Evolutionary conservation across 768 basidiomycete genomes (phyloP), one percentile per base, ranked within the genome.

Genomic region (Chalciporus pseudorubinellus): DNA sequence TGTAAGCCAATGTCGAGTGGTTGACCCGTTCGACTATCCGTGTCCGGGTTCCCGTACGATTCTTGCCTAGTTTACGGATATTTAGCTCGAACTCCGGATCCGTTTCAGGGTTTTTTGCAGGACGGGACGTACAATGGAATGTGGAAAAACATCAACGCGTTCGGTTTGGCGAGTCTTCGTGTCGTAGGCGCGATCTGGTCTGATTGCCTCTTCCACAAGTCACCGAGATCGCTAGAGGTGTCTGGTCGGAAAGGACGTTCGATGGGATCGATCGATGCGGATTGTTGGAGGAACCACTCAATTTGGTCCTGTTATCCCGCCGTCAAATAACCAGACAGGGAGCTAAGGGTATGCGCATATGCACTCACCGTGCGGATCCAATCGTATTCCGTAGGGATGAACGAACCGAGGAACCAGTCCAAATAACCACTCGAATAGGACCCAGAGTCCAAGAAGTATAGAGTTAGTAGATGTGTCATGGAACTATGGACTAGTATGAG

Each of bases 101-200:
- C n/a, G n/a, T n/a, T n/a, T n/a, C n/a, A n/a, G n/a, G n/a, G n/a
- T n/a, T n/a, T n/a, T n/a, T n/a, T n/a, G n/a, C n/a, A n/a, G n/a
- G n/a, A n/a, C n/a, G n/a, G n/a, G n/a, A 74, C 85, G 19, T 64
- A 91, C 87, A 98, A 64, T 46, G 95, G 95, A 42, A 99, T 98
- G 59, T 98, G 95, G 84, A 97, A 98, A 73, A 95, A 97, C 88
- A 92, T 90, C 59, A 98, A 68, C 0, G 92, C 95, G 61, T 98
- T 98, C 1, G 95, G 95, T 68, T 97, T 98, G 4, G 89, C 91
- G 3, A 94, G 75, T 49, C 74, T 76, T 60, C 72, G 70, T 20
- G 70, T 68, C 44, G 74, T 64, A 0, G 88, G 84, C 0, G 79
- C 73, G 43, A 85, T 62, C 67, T 87, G 87, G 33, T 77, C 81